Conservation (phyloP, 208 protist species). For the Acanthamoeba sp. region DNA sequence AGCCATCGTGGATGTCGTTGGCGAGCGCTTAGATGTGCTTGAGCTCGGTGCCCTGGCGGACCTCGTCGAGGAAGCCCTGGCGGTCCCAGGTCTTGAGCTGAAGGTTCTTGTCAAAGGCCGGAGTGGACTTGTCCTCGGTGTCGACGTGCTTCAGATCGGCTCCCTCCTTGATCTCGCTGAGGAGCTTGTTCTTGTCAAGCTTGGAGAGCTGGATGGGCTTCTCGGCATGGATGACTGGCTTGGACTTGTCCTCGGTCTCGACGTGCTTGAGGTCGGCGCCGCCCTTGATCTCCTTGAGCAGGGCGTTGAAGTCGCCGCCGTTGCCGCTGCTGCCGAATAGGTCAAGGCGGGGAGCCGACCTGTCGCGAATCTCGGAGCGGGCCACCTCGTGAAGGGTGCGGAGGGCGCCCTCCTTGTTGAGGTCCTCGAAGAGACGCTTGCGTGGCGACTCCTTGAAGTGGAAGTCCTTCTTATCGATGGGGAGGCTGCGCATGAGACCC, state of each 20-base stretch:
- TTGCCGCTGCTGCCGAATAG: not conserved
- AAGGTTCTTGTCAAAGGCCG: not conserved
- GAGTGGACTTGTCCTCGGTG: not conserved
- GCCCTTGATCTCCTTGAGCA: not conserved
- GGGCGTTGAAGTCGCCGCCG: not conserved
- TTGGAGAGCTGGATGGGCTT: not conserved
- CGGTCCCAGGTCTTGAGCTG: slow-evolving; percentile 27
- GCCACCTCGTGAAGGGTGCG: not conserved
- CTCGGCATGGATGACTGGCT: not conserved
- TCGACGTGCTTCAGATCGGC: slow-evolving; percentile 21
- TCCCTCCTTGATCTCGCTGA: not conserved
- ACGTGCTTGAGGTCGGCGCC: not conserved
- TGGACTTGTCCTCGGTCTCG: not conserved
- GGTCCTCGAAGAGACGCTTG: slow-evolving; percentile 41
- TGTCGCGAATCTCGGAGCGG: not conserved
- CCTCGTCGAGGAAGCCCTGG: not conserved
- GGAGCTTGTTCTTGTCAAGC: not conserved
- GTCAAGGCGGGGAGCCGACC: not conserved
- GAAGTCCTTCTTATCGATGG: slow-evolving; percentile 33
- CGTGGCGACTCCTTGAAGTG: slow-evolving; percentile 15
- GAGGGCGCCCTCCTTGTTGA: slow-evolving; percentile 44
- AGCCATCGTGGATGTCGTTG: too few relatives aligned
- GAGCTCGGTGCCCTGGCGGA: slow-evolving; percentile 47
- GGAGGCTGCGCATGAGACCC: not conserved
- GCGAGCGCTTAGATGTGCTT: slow-evolving; percentile 17